These are phyloP conservation scores for Rutidosis leptorrhynchoides DNA, from an alignment of 129 eudicot species.

Conservation along the genomic window DNA sequence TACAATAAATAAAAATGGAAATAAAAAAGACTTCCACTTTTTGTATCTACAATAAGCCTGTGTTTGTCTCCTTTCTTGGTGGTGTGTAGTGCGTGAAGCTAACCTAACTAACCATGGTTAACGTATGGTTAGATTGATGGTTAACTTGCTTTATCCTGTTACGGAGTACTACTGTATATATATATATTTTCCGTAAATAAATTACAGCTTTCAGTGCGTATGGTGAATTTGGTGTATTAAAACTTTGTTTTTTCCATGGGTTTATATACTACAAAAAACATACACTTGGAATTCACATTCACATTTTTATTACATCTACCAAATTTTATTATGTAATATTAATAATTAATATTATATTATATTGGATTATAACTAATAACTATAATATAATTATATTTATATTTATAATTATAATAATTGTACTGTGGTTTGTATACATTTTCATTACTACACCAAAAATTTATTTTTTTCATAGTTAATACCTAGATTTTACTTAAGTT, in stretches of 20 bases:
- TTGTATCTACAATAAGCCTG: conserved; percentile 32
- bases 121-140: conserved; percentile 15
- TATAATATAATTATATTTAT: too few relatives aligned
- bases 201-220: conserved; percentile 17
- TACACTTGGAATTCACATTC: neutral
- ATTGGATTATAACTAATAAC: too few relatives aligned
- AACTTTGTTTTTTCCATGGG: conserved; percentile 2
- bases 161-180: too few relatives aligned
- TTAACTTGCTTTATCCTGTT: neutral
- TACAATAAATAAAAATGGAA: conserved; percentile 6
- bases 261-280: neutral
- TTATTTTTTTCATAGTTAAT: too few relatives aligned
- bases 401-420: too few relatives aligned
- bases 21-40: conserved; percentile 19
- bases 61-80: conserved; percentile 41
- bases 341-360: too few relatives aligned
- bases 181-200: conserved; percentile 18
- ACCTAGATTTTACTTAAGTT: too few relatives aligned
- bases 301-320: neutral
- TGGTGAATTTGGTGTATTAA: neutral
- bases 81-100: conserved; percentile 56
- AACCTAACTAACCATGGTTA: conserved; percentile 54
- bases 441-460: too few relatives aligned
- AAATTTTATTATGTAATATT: too few relatives aligned
- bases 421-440: too few relatives aligned